Percentiles rank a stretch among this genome's conserved stretches.
phyloP scores from a whole-genome alignment of 1,139 yeast genomes.

The Lodderomyces metapsilosis region DNA sequence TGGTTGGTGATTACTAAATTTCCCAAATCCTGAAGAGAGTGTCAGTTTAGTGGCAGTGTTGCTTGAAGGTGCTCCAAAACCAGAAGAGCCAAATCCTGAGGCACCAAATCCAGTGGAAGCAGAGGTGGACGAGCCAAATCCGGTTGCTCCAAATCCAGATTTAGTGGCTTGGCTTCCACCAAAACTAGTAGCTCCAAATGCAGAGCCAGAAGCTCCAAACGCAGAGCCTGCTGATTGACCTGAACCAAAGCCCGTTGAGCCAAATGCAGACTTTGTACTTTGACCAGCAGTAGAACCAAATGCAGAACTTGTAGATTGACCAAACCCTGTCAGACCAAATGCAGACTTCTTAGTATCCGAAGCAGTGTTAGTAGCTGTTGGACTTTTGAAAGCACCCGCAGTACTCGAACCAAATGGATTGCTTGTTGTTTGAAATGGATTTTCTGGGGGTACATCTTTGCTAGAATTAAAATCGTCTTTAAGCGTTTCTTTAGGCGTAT shows the following conservation, averaged over 20 bases:
- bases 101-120: constrained; percentile 16
- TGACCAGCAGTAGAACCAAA: constrained; percentile 3
- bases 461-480: too few relatives aligned
- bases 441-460: neutral
- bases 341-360: neutral
- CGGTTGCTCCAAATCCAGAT: constrained; percentile 13
- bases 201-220: constrained; percentile 14
- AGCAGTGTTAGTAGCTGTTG: neutral
- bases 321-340: constrained; percentile 4
- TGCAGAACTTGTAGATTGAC: too few relatives aligned
- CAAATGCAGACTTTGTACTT: too few relatives aligned
- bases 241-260: neutral
- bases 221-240: neutral
- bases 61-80: constrained; percentile 9
- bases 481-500: too few relatives aligned
- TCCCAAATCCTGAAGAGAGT: constrained; percentile 12
- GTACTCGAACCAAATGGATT: constrained; percentile 17
- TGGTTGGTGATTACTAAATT: constrained; percentile 6
- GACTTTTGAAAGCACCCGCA: constrained; percentile 11
- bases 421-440: constrained; percentile 3
- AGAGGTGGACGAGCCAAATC: constrained; percentile 17
- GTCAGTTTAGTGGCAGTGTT: constrained; percentile 1
- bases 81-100: constrained; percentile 11
- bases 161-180: neutral
- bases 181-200: constrained; percentile 7